Percentiles rank a stretch among this genome's conserved stretches.
Conservation (phyloP, 805 yeast genomes). For the Metschnikowia bowlesiae region DNA sequence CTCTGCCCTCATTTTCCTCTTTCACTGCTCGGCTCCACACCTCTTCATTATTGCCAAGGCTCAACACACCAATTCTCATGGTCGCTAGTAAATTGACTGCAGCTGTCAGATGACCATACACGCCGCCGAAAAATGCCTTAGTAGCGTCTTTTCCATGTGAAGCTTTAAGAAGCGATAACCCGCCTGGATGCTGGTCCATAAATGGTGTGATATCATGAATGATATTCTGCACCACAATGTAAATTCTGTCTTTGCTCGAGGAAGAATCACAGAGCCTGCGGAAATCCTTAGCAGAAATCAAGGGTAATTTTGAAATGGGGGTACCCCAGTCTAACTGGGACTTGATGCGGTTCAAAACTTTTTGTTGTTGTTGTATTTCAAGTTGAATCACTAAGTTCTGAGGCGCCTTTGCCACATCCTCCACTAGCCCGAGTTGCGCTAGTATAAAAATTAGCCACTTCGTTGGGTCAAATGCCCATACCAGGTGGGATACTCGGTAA, state of each 20-base stretch:
- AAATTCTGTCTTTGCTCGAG: conserved; percentile 45
- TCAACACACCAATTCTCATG: conserved; percentile 85
- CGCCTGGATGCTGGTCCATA: conserved; percentile 92
- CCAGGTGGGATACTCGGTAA: conserved; percentile 67
- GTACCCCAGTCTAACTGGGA: conserved; percentile 89
- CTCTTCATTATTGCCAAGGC: conserved; percentile 76
- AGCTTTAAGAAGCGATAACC: conserved; percentile 67
- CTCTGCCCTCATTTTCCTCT: conserved; percentile 49
- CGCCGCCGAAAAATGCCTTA: conserved; percentile 92
- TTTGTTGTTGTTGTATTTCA: conserved; percentile 66
- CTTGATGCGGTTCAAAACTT: conserved; percentile 69
- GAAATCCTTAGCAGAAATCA: conserved; percentile 47
- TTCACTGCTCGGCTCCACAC: conserved; percentile 75
- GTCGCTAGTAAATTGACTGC: conserved; percentile 88
- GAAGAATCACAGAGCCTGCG: conserved; percentile 34
- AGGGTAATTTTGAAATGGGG: conserved; percentile 82
- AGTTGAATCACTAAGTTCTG: conserved; percentile 62
- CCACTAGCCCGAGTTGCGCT: conserved; percentile 53
- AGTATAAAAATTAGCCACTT: conserved; percentile 63
- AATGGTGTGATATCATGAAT: conserved; percentile 93
- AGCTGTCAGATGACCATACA: conserved; percentile 88
- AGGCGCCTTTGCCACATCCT: conserved; percentile 55
- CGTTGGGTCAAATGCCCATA: conserved; percentile 83
- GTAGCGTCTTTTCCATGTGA: conserved; percentile 94
- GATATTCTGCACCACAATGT: conserved; percentile 83